A percentile compares a stretch with the other conserved stretches of the same genome.
phyloP scores from a whole-genome alignment of 2,329 filamentous ascomycete species.

The Mycogone perniciosa region DNA sequence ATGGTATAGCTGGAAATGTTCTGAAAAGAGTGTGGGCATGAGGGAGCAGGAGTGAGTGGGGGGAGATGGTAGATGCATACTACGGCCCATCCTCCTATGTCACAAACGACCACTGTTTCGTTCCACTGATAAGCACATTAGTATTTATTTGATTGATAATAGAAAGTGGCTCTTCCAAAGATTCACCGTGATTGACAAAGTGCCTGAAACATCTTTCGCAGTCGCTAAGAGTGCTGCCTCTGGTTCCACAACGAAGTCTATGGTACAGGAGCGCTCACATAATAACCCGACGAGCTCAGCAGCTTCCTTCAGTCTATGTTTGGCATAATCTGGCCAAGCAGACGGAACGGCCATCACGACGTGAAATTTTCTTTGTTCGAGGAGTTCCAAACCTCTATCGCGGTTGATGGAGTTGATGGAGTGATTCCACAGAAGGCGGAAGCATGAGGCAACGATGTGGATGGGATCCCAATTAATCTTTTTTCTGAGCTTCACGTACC shows the following conservation, averaged over 20 bases:
- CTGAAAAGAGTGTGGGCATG: conserved; percentile 12
- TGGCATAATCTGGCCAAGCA: conserved; percentile 35
- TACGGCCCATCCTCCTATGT: conserved; percentile 28
- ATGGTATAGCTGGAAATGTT: conserved; percentile 35
- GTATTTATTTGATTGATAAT: background rate
- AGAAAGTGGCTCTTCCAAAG: background rate
- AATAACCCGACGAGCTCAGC: conserved; percentile 30
- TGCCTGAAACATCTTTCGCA: background rate
- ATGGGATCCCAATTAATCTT: conserved; percentile 16
- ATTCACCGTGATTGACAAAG: background rate
- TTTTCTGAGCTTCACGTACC: background rate
- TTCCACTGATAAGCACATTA: background rate
- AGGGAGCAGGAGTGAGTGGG: background rate
- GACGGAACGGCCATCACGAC: conserved; percentile 37
- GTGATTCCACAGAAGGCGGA: conserved; percentile 27
- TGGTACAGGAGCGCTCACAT: conserved; percentile 1
- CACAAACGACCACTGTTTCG: conserved; percentile 25
- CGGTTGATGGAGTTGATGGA: conserved; percentile 20
- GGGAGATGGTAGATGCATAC: conserved; percentile 13
- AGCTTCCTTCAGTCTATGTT: conserved; percentile 28
- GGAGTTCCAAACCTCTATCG: conserved; percentile 6
- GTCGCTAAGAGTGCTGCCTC: conserved; percentile 29
- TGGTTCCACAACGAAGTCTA: conserved; percentile 33
- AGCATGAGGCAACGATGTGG: conserved; percentile 24
- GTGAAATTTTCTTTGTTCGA: conserved; percentile 23